Evolutionary conservation across 768 basidiomycete species (phyloP), one percentile per base, ranked within the genome.

Genomic region (Panellus pusillus): DNA sequence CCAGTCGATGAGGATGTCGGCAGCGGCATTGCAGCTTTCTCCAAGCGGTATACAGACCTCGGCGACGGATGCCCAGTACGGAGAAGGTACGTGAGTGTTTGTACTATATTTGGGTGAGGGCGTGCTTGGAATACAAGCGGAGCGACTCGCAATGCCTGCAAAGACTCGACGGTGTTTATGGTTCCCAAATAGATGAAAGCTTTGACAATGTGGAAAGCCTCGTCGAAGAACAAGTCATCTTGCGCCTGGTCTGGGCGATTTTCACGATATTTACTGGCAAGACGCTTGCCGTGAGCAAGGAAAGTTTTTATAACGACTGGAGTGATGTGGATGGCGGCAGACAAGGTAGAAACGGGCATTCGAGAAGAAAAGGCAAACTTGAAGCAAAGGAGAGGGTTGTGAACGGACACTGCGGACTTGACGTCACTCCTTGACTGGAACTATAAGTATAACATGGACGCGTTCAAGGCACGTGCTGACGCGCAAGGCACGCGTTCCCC

Each of bases 201-300:
- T 69, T 86, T 85, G 35, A 89, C 84, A 19, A 89, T 82, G 54
- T 84, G 74, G 66, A 89, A 89, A 0, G 85, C 86, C 80, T 89
- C 82, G 68, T 91, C 86, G 66, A 82, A 89, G 64, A 88, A 72
- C 17, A 91, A 73, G 58, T 87, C 82, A 37, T 77, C 77, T 58
- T 81, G 79, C 15, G 82, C 76, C 6, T 81, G 79, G 32, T 77
- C 74, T 32, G 74, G 71, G 29, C 69, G 53, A 7, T 58, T 44
- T 24, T 70, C 68, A 7, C 67, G 68, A 0, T 72, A 60, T 53
- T 71, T 73, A 9, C 69, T 53, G 1, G 72, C 72, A 57, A 78
- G 80, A 11, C 69, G 71, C 61, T 74, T 74, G 4, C 66, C 66
- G 63, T 86, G 83, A 28, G 69, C 61, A 15, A 76, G 57, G 60